phyloP scores from a whole-genome alignment of 148 eudicot genomes.

The Gaultheria prostrata region DNA sequence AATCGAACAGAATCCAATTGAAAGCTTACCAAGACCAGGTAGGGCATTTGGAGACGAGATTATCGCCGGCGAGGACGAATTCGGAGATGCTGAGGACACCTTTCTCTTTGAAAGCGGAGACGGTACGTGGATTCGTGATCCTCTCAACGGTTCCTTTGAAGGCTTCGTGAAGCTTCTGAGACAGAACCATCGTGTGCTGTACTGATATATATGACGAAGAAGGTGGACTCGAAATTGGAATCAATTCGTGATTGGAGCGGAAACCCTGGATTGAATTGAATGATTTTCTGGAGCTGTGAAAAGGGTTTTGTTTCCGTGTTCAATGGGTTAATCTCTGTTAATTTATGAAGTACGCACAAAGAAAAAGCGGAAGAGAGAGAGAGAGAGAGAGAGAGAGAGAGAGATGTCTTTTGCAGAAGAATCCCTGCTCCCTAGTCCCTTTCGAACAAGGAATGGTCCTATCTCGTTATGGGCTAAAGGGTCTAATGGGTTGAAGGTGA shows the following conservation, averaged over 20 bases:
- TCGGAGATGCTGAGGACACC: constrained; percentile 89
- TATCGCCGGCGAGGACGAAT: constrained; percentile 86
- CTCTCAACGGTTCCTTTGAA: constrained; percentile 90
- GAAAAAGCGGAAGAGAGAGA: not conserved
- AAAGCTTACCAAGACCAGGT: constrained; percentile 92
- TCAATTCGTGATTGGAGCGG: not conserved
- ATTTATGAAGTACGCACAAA: not conserved
- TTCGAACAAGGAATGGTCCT: too few relatives aligned
- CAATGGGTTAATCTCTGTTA: not conserved
- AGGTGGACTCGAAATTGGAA: not conserved
- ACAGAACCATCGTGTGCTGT: constrained; percentile 47
- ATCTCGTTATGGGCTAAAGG: too few relatives aligned
- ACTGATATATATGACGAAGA: not conserved
- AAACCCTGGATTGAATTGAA: not conserved
- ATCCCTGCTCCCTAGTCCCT: too few relatives aligned
- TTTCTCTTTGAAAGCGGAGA: constrained; percentile 93
- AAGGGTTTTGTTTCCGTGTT: not conserved
- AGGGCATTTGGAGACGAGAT: constrained; percentile 95
- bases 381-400: not conserved
- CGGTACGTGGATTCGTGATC: constrained; percentile 77
- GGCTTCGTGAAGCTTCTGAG: constrained; percentile 81
- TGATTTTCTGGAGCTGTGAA: not conserved
- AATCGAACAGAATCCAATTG: not conserved
- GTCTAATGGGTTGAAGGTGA: not conserved
- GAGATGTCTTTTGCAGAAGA: not conserved